phyloP scores from a whole-genome alignment of 331 rosid genomes.

The Cydonia oblonga region DNA sequence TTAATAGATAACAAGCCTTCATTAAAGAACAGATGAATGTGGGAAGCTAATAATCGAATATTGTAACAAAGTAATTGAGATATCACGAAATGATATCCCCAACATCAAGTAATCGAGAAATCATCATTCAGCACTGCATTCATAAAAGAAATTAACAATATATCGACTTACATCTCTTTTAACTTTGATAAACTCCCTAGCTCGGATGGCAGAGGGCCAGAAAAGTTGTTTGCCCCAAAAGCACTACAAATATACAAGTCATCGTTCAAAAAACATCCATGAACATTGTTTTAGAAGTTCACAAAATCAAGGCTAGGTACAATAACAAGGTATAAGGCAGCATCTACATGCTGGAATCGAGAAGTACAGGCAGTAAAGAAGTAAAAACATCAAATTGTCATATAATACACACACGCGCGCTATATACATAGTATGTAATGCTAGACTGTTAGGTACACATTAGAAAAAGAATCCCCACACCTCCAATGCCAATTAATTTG shows the following conservation, averaged over 20 bases:
- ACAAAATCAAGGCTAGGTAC: background rate
- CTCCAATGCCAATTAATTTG: no score
- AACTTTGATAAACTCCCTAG: slow-evolving; percentile 31
- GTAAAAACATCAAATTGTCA: no score
- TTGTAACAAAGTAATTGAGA: background rate
- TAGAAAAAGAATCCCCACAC: no score
- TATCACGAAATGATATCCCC: background rate
- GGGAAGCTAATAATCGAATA: background rate
- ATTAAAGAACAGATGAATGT: background rate
- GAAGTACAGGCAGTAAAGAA: background rate
- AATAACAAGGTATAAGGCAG: background rate
- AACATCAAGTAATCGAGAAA: background rate
- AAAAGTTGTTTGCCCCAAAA: slow-evolving; percentile 30
- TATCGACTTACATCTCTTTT: slow-evolving; percentile 19
- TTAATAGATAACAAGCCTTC: background rate
- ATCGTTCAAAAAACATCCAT: background rate
- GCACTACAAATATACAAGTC: slow-evolving; percentile 19
- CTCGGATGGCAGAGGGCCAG: slow-evolving; percentile 43
- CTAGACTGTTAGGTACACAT: no score
- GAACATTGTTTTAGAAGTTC: background rate
- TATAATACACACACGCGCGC: no score
- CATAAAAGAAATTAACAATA: background rate
- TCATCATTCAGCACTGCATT: background rate
- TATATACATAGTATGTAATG: no score
- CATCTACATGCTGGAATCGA: background rate